Conservation (phyloP, 2,329 filamentous ascomycete genomes). For the Cladophialophora psammophila region DNA sequence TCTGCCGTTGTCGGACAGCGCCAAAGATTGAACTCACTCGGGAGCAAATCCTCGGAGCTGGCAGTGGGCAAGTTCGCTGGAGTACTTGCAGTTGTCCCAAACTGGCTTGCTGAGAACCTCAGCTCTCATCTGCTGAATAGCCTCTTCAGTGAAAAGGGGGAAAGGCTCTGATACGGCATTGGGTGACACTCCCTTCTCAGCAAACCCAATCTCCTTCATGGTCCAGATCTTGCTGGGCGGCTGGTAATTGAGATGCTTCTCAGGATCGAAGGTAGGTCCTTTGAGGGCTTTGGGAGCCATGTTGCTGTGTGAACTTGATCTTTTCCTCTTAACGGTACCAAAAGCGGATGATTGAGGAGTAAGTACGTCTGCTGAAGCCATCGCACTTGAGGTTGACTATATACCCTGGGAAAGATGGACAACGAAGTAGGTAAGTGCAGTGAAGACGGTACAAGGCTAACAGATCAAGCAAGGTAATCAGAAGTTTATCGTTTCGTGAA, state of each 20-base stretch:
- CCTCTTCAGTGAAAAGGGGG: slow-evolving; percentile 66
- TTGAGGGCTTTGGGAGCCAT: slow-evolving; percentile 39
- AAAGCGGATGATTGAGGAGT: slow-evolving; percentile 17
- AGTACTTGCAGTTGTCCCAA: slow-evolving; percentile 62
- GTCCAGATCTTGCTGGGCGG: slow-evolving; percentile 59
- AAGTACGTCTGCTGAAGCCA: slow-evolving; percentile 35
- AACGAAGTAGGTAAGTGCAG: background rate
- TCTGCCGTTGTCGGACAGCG: slow-evolving; percentile 26
- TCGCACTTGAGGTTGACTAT: slow-evolving; percentile 15
- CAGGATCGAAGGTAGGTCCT: slow-evolving; percentile 56
- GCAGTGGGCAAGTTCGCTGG: slow-evolving; percentile 61
- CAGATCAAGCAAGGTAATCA: background rate
- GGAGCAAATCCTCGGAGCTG: slow-evolving; percentile 62
- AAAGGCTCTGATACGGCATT: slow-evolving; percentile 70
- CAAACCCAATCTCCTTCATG: slow-evolving; percentile 68
- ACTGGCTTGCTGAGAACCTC: slow-evolving; percentile 66
- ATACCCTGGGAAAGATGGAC: slow-evolving; percentile 7
- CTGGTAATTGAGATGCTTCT: slow-evolving; percentile 62
- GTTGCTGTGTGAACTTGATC: slow-evolving; percentile 19
- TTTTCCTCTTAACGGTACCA: slow-evolving; percentile 27
- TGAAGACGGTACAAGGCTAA: background rate
- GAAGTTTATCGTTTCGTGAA: background rate
- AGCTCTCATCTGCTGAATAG: slow-evolving; percentile 65
- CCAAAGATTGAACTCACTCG: slow-evolving; percentile 54
- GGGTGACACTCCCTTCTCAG: slow-evolving; percentile 64